Conservation (phyloP, 805 yeast species). For the Suhomyces kilbournensis region DNA sequence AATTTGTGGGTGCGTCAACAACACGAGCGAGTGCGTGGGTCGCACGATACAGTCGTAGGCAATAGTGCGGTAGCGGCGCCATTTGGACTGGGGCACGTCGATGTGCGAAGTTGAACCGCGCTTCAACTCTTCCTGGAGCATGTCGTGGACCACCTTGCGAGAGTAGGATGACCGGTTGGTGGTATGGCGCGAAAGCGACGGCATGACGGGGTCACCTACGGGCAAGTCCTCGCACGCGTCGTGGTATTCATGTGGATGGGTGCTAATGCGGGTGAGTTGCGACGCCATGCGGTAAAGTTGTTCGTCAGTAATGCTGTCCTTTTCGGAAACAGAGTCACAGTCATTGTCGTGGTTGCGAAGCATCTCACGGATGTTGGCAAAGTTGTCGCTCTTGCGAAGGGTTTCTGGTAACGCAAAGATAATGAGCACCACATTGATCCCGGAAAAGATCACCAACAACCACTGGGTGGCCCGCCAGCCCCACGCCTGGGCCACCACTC, state of each 20-base stretch:
- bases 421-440: slow-evolving; percentile 47
- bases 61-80: slow-evolving; percentile 21
- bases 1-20: slow-evolving; percentile 74
- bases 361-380: slow-evolving; percentile 49
- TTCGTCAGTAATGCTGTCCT: slow-evolving; percentile 10
- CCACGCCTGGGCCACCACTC: slow-evolving; percentile 66
- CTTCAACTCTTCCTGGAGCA: slow-evolving; percentile 20
- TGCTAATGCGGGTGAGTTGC: slow-evolving; percentile 24
- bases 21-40: slow-evolving; percentile 60
- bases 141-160: slow-evolving; percentile 20
- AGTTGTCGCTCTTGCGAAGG: slow-evolving; percentile 57
- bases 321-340: background rate
- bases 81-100: slow-evolving; percentile 13
- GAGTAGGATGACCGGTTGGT: slow-evolving; percentile 35
- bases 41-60: slow-evolving; percentile 48
- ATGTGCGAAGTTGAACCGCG: slow-evolving; percentile 12
- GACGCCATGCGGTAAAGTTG: slow-evolving; percentile 33
- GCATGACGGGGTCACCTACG: slow-evolving; percentile 40
- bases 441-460: slow-evolving; percentile 70
- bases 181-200: slow-evolving; percentile 34
- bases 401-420: slow-evolving; percentile 76
- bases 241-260: slow-evolving; percentile 9
- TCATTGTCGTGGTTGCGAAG: slow-evolving; percentile 18
- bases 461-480: slow-evolving; percentile 91
- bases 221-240: slow-evolving; percentile 23